Conservation (phyloP, 148 eudicot species). For the Amaranthus cruentus region DNA sequence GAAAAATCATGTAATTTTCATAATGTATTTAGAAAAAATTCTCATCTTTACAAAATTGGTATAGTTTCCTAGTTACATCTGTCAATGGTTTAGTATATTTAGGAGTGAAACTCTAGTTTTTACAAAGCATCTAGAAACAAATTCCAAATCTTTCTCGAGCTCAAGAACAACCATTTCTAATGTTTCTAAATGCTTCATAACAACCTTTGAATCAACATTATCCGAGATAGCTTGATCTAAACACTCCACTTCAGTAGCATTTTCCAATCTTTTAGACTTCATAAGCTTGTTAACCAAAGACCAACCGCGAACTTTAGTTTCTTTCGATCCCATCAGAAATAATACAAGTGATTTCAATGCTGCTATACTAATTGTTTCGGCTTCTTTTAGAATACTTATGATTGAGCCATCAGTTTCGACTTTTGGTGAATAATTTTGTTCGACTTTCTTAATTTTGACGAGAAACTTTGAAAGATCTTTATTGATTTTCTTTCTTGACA, state of each 20-base stretch:
- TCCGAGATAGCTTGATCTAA: constrained; percentile 20
- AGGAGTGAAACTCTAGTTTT: constrained; percentile 47
- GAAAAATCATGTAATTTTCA: background rate
- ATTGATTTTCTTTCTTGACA: constrained; percentile 34
- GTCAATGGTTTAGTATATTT: constrained; percentile 33
- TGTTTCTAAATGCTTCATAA: constrained; percentile 24
- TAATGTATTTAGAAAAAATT: background rate
- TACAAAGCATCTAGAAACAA: constrained; percentile 29
- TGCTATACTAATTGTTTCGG: constrained; percentile 24
- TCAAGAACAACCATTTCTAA: constrained; percentile 25
- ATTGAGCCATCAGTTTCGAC: background rate
- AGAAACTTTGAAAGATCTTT: constrained; percentile 34
- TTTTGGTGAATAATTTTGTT: background rate
- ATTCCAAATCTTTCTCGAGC: constrained; percentile 24
- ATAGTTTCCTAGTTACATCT: background rate
- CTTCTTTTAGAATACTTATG: constrained; percentile 25
- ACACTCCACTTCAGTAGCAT: constrained; percentile 15
- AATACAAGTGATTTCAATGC: constrained; percentile 29
- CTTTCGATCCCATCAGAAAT: constrained; percentile 27
- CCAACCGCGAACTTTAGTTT: constrained; percentile 25
- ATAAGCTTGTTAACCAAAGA: constrained; percentile 32
- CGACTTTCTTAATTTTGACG: constrained; percentile 24
- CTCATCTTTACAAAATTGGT: constrained; percentile 13
- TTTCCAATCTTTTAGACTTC: constrained; percentile 4
- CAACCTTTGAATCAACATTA: background rate